Evolutionary conservation across 2,329 filamentous ascomycete species (phyloP).

Genomic region (Endocalyx cinctus): DNA sequence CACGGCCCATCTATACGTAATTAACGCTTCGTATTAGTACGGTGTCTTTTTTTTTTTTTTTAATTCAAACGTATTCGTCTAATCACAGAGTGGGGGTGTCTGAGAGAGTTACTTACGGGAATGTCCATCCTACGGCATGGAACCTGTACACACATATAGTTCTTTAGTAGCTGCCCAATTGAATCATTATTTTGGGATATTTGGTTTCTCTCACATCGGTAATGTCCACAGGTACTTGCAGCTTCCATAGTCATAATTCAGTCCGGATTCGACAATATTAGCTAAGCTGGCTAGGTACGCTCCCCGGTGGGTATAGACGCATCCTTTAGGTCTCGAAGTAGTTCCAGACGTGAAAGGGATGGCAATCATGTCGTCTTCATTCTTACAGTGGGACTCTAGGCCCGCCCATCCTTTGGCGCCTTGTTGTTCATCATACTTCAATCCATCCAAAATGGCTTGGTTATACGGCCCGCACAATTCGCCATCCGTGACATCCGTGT

Average conservation of each 20-base stretch:
- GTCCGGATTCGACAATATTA: constrained; percentile 82
- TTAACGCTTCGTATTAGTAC: constrained; percentile 3
- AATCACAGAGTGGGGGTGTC: not conserved
- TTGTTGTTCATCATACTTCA: constrained; percentile 63
- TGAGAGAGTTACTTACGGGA: constrained; percentile 45
- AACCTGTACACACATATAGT: too few relatives aligned
- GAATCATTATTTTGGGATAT: constrained; percentile 3
- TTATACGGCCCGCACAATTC: constrained; percentile 77
- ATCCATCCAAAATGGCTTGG: constrained; percentile 74
- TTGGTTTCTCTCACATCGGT: constrained; percentile 66
- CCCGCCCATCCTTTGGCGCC: constrained; percentile 72
- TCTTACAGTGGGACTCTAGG: constrained; percentile 62
- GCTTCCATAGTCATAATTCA: constrained; percentile 65
- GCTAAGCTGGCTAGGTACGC: constrained; percentile 79
- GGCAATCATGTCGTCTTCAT: constrained; percentile 79
- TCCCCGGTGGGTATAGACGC: constrained; percentile 85
- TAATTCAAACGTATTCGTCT: too few relatives aligned
- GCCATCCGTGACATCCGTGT: constrained; percentile 74
- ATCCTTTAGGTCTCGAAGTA: constrained; percentile 86
- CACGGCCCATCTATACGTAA: constrained; percentile 62
- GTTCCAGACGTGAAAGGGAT: constrained; percentile 94
- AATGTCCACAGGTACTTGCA: constrained; percentile 89
- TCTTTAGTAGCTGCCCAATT: too few relatives aligned
- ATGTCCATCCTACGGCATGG: constrained; percentile 74
- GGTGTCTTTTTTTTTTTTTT: not conserved